Evolutionary conservation across 441 rosid species (phyloP).

Genomic region (Brassica balearica): DNA sequence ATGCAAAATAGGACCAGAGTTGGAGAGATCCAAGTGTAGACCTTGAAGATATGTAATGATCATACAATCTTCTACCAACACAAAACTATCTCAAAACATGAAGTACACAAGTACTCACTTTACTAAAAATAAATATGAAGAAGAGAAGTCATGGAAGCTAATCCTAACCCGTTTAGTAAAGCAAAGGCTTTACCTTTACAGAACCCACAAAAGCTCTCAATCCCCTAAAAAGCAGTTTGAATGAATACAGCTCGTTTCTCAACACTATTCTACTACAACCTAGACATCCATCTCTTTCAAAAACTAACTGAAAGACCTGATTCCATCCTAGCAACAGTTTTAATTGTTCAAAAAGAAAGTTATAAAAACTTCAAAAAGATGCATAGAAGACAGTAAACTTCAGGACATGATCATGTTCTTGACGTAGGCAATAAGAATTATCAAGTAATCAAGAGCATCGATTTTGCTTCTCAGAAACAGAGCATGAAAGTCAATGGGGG

Average conservation of each 20-base stretch:
- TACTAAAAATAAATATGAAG: neutral
- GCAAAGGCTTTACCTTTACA: too few species aligned
- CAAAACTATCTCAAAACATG: slow-evolving; percentile 19
- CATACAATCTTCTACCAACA: too few species aligned
- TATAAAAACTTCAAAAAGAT: neutral
- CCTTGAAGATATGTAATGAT: too few species aligned
- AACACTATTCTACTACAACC: too few species aligned
- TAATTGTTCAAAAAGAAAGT: neutral
- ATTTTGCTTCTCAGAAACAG: neutral
- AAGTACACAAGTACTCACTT: neutral
- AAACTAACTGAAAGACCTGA: slow-evolving; percentile 18
- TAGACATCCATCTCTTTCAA: too few species aligned
- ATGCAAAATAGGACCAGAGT: too few species aligned
- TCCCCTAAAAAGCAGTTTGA: too few species aligned
- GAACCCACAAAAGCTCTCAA: too few species aligned
- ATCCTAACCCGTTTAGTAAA: too few species aligned
- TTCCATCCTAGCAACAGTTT: neutral
- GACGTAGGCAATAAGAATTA: neutral
- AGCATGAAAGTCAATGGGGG: neutral
- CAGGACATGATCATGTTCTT: neutral
- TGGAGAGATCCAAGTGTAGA: slow-evolving; percentile 2
- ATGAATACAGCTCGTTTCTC: too few species aligned
- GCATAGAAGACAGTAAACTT: neutral
- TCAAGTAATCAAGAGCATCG: slow-evolving; percentile 4
- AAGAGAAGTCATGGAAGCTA: neutral